phyloP scores from a whole-genome alignment of 2,329 filamentous ascomycete genomes.

The Alternaria tenuissima region DNA sequence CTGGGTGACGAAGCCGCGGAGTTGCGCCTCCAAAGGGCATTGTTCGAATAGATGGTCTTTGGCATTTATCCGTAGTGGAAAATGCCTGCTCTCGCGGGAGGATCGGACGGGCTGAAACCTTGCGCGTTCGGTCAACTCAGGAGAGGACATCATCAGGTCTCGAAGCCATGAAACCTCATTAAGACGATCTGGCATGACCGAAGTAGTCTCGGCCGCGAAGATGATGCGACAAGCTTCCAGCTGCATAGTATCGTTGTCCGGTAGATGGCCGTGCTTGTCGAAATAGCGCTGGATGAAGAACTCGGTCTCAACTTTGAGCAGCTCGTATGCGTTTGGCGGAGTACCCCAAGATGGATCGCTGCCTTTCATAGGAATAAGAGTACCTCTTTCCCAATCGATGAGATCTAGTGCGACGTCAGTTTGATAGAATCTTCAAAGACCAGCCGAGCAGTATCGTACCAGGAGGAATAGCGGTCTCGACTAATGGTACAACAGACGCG shows the following conservation, averaged over 20 bases:
- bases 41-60: slow-evolving; percentile 34
- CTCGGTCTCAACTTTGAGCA: slow-evolving; percentile 37
- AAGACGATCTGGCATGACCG: background rate
- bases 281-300: slow-evolving; percentile 33
- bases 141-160: slow-evolving; percentile 35
- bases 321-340: slow-evolving; percentile 36
- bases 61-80: slow-evolving; percentile 20
- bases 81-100: slow-evolving; percentile 26
- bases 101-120: slow-evolving; percentile 32
- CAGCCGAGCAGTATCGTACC: slow-evolving; percentile 11
- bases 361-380: slow-evolving; percentile 31
- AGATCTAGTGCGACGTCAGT: slow-evolving; percentile 22
- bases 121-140: slow-evolving; percentile 25
- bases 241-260: slow-evolving; percentile 32
- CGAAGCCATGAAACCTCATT: slow-evolving; percentile 32
- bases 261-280: slow-evolving; percentile 29
- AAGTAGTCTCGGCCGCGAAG: slow-evolving; percentile 32
- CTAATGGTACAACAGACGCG: slow-evolving; percentile 18
- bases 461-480: slow-evolving; percentile 33
- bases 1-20: slow-evolving; percentile 25
- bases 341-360: slow-evolving; percentile 32
- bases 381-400: slow-evolving; percentile 30
- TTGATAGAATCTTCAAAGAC: rapidly evolving
- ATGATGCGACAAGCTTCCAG: slow-evolving; percentile 40
- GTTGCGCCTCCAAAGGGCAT: slow-evolving; percentile 32